Evolutionary conservation across 2,329 filamentous ascomycete genomes (phyloP), one percentile per base, ranked within the genome.

Genomic region (Xylariaceae sp.): DNA sequence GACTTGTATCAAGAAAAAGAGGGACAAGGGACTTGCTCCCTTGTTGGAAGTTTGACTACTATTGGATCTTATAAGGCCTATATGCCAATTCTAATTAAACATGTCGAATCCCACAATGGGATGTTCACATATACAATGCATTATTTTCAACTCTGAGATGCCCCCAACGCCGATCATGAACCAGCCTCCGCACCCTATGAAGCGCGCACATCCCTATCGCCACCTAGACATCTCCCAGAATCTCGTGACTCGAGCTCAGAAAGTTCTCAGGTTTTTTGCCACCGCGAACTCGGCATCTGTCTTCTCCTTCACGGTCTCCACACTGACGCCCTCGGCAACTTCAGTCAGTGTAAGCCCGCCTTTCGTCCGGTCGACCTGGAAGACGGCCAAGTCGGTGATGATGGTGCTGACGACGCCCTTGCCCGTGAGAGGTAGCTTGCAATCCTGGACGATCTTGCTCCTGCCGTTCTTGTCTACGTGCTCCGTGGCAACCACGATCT

Each of bases 361-460:
- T 17, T 78, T 76, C 22, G 64, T 65, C 32, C 84, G 74, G 55
- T 86, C 79, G 6, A 86, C 82, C 57, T 86, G 72, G 64, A 86
- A 86, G 5, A 90, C 86, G 50, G 83, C 83, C 61, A 92, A 64
- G 54, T 93, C 83, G 0, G 83, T 87, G 46, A 86, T 85, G 47
- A 87, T 85, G 3, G 81, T 85, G 70, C 80, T 85, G 6, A 86
- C 83, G n/a, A 81, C 79, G 27, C 72, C 70, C 27, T 78, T 80
- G 1, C 83, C 83, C 0, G 83, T 87, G 57, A 87, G 62, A 1
- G 83, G 83, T 60, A 87, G 65, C 3, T 65, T 73, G 65, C 83
- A 86, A 48, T 73, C 69, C 56, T 83, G 71, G 14, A 86, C 76
- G 53, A 87, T 76, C 72, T 87, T 87, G 48, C 79, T 73, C 2